phyloP scores from a whole-genome alignment of 2,329 filamentous ascomycete genomes.

The Fusarium liriodendri region DNA sequence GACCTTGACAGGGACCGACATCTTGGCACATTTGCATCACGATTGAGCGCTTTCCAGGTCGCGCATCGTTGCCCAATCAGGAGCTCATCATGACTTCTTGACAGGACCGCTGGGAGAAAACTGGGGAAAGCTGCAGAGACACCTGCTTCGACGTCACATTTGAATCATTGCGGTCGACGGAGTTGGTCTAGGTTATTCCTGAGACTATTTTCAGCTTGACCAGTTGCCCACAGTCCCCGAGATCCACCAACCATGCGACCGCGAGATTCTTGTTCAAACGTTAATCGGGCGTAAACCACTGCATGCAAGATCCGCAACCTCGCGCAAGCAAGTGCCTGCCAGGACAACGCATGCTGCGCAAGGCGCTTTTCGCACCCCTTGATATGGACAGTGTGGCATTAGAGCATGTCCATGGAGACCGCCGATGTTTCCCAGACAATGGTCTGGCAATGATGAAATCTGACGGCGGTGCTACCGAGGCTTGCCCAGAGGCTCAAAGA shows the following conservation, averaged over 20 bases:
- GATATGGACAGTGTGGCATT: constrained; percentile 5
- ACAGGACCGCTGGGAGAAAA: constrained; percentile 23
- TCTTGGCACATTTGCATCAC: constrained; percentile 14
- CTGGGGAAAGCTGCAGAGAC: constrained; percentile 15
- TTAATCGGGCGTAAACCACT: constrained; percentile 15
- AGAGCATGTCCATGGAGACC: constrained; percentile 1
- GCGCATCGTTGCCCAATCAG: constrained; percentile 36
- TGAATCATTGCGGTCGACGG: constrained; percentile 16
- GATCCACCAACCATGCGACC: constrained; percentile 12
- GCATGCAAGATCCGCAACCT: constrained; percentile 11
- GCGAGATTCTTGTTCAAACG: constrained; percentile 6
- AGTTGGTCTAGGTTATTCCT: constrained; percentile 16
- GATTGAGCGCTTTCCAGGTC: constrained; percentile 21
- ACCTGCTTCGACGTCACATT: constrained; percentile 31
- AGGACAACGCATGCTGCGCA: constrained; percentile 8
- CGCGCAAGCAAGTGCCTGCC: not conserved
- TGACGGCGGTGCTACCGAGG: not conserved
- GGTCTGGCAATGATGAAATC: constrained; percentile 17
- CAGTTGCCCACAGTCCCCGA: constrained; percentile 1
- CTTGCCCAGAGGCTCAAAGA: not conserved
- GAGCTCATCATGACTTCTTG: constrained; percentile 15
- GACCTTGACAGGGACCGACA: not conserved
- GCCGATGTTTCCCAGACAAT: constrained; percentile 2
- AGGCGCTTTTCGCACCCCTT: constrained; percentile 21
- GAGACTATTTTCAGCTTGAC: constrained; percentile 20